Evolutionary conservation across 345 rosid species (phyloP), one percentile per base, ranked within the genome.

Genomic region (Salix arbutifolia): DNA sequence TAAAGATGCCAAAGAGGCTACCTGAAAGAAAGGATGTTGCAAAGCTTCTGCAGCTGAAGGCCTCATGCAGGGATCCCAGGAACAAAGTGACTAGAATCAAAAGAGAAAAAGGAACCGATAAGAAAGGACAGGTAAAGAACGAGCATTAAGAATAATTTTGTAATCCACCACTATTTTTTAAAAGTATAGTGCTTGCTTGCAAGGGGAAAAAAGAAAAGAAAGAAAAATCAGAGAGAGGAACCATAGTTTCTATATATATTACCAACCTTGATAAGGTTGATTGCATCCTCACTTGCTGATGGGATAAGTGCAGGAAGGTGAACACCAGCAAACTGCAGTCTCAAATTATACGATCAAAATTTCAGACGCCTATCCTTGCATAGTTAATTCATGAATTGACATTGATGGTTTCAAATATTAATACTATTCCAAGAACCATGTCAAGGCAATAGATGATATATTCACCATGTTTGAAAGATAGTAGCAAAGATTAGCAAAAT

Each of bases 11-110:
- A 35, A 71, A 33, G 26, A 33, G 16, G 31, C n/a, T 76, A 96
- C 99, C 97, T 91, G 90, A 77, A 96, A 96, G 87, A 91, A 96
- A 18, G 99, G 96, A 87, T 93, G 98, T 74, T 93, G 97, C 76
- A 96, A 89, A 69, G 88, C 94, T 79, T 93, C 99, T n/a, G 84
- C 89, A 61, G 98, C 96, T 18, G 88, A 86, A 4, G 94, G 96
- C 89, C 99, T 87, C 82, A 85, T 85, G 87, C 84, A 77, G 50
- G 99, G 99, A 88, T 96, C 98, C 99, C 98, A 96, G 4, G 93
- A 90, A 86, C 99, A 96, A 35, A 96, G 97, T 3, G 84, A 85
- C 98, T 93, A 65, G 73, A 86, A 17, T 72, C 18, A 62, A 76
- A 79, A 18, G 38, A 53, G 31, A 42, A 64, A 12, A 56, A 12